Base-by-base conservation (phyloP, 1,139 yeast species). In the Suhomyces yuchorum region DNA sequence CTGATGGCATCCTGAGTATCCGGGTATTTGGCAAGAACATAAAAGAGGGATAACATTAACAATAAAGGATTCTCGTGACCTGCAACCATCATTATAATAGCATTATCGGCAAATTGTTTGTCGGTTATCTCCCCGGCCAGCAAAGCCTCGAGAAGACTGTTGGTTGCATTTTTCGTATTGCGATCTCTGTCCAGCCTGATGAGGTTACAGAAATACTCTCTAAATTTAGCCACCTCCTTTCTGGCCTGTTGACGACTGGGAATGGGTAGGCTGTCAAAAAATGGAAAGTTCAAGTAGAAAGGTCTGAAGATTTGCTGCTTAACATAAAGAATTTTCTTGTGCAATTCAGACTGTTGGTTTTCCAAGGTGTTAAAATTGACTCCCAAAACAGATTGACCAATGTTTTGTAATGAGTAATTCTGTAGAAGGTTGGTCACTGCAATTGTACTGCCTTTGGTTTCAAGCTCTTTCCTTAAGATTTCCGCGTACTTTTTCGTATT, bases 51-150 rank as follows among this genome's bases (percentile, higher is more conserved):
- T 1, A 78, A 71, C 54, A 82, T 58, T 14, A 81, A 62, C 18
- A 82, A 57, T 50, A 80, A 81, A 0, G 87, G 87, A 50, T 82
- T 82, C 54, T 82, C 87, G 60, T 82, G 87, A 0, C 87, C 87
- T 0, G 87, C 78, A 40, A 82, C 79, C 64, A 82, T 66, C 2
- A 81, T 65, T 23, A 82, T 82, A 15, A 81, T 77, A n/a, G 81
- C 71, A 60, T 82, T 82, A 57, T 82, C 87, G 2, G 71, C 61
- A 50, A 80, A 71, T 54, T 82, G 85, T 43, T 73, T 68, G 42
- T 70, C 66, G 2, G 75, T 68, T 2, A 82, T 65, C 2, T 52
- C 51, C 0, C 72, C 76, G 4, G 55, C 55, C 4, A 68, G 59
- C 37, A 68, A 62, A 1, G 82, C 81, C 18, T 67, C 57, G 17